These are phyloP conservation scores for Blastocystis sp. DNA, from an alignment of 352 stramenopile species.

Conservation along the genomic window DNA sequence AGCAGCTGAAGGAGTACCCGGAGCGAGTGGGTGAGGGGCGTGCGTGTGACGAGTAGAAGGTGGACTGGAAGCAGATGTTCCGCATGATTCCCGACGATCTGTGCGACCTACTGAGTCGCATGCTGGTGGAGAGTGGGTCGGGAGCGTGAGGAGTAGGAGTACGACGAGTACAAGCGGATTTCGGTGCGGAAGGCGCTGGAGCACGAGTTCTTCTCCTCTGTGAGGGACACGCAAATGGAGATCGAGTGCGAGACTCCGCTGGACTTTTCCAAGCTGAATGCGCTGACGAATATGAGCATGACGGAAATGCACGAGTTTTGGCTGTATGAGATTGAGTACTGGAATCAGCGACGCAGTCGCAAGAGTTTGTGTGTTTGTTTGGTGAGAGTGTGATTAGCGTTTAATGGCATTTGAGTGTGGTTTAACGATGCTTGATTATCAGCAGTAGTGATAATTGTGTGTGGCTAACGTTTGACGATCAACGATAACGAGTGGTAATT, in stretches of 20 bases:
- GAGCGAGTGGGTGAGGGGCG: neutral
- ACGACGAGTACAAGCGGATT: conserved; percentile 91
- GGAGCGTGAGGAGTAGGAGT: conserved; percentile 78
- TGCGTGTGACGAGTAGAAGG: neutral
- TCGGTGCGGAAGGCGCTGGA: conserved; percentile 90
- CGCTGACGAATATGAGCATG: conserved; percentile 1
- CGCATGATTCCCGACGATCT: conserved; percentile 68
- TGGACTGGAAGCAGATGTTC: conserved; percentile 47
- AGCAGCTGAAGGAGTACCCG: conserved; percentile 29
- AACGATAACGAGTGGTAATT: too few species aligned
- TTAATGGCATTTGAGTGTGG: too few species aligned
- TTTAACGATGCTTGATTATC: too few species aligned
- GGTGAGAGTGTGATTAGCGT: too few species aligned
- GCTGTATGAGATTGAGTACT: conserved; percentile 19
- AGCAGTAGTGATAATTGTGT: too few species aligned
- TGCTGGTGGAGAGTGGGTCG: conserved; percentile 10
- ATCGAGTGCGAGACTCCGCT: conserved; percentile 22
- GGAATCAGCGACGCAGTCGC: neutral
- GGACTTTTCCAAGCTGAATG: conserved; percentile 36
- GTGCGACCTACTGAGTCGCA: conserved; percentile 59
- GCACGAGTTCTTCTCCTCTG: conserved; percentile 91
- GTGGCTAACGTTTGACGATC: too few species aligned
- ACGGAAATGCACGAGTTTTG: conserved; percentile 23
- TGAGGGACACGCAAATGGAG: conserved; percentile 63
- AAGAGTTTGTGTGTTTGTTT: neutral